A percentile compares a stretch with the other conserved stretches of the same genome.
Conservation (phyloP, 495 filamentous ascomycete species). For the Penicillium coprophilum region DNA sequence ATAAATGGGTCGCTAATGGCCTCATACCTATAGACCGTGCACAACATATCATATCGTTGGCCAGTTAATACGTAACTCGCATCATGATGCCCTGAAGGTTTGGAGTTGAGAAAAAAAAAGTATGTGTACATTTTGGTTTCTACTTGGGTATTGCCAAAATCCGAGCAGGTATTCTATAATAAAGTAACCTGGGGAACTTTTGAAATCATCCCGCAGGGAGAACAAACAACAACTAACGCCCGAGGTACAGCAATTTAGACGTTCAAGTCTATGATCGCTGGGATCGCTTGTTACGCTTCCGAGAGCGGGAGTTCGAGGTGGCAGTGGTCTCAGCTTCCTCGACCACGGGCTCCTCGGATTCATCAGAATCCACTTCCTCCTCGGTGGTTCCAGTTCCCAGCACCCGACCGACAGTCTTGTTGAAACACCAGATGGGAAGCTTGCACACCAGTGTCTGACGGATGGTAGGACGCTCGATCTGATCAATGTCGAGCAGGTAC, state of each 20-base stretch:
- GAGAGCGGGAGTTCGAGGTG: slow-evolving; percentile 25
- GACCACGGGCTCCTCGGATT: slow-evolving; percentile 30
- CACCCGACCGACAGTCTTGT: slow-evolving; percentile 55
- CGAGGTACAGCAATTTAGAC: not conserved
- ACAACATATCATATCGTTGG: not conserved
- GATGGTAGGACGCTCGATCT: slow-evolving; percentile 64
- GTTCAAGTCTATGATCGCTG: slow-evolving; percentile 30
- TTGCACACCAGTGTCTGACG: slow-evolving; percentile 68
- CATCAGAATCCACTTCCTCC: slow-evolving; percentile 33
- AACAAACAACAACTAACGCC: not conserved
- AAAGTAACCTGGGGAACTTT: not conserved
- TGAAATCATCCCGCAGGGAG: not conserved
- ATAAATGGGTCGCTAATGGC: not conserved
- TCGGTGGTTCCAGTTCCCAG: slow-evolving; percentile 35
- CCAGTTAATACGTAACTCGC: not conserved
- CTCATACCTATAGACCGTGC: not conserved
- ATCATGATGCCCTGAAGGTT: not conserved
- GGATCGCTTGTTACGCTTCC: slow-evolving; percentile 36
- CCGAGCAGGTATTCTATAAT: slow-evolving; percentile 2
- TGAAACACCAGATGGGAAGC: slow-evolving; percentile 65
- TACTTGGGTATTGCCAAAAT: not conserved
- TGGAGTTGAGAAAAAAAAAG: not conserved
- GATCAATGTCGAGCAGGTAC: slow-evolving; percentile 75
- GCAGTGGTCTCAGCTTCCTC: slow-evolving; percentile 33
- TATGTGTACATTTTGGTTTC: slow-evolving; percentile 13